Evolutionary conservation across 192 early-diverging fungal genomes (phyloP), one percentile per base, ranked within the genome.

Genomic region (Umbelopsis sp.): DNA sequence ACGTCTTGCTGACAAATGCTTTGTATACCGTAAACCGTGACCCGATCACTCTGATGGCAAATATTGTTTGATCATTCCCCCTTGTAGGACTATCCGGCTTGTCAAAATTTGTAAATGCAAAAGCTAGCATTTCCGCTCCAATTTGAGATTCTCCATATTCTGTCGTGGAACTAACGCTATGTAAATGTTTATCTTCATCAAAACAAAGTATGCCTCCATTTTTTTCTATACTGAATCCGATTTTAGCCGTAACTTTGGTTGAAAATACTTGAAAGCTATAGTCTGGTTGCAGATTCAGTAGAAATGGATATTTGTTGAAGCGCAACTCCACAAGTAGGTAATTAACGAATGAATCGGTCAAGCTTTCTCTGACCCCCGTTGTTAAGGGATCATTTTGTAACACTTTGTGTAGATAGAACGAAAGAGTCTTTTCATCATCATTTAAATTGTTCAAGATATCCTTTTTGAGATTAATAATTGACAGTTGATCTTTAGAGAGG

Each of bases 241-340:
- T 7, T 37, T 37, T 37, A 37, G 35, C 35, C 7, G 35, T 37
- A 37, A 37, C 35, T 37, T 37, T 37, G 2, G 35, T 37, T 7
- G 35, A 37, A 37, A 37, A 37, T 37, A 37, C 35, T 37, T 37
- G 35, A 37, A 37, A 37, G 35, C 35, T 37, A 37, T 37, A 51
- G n/a, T 51, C 49, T 51, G 49, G 49, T 21, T 51, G 49, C 49
- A 51, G 21, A 6, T 51, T 16, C 13, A 51, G 20, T 21, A 51
- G 20, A 21, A 51, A 51, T 20, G 49, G 49, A 51, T 51, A 51
- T 51, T 51, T 51, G 49, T 51, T 51, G n/a, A 51, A 51, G 35
- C 49, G 49, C 49, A 51, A 21, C 20, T 51, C 49, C 49, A 51
- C 20, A 51, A 51, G 49, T n/a, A 51, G 22, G 20, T 51, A 51